Conservation (phyloP, 257 asterid genomes). For the Linaria vulgaris region DNA sequence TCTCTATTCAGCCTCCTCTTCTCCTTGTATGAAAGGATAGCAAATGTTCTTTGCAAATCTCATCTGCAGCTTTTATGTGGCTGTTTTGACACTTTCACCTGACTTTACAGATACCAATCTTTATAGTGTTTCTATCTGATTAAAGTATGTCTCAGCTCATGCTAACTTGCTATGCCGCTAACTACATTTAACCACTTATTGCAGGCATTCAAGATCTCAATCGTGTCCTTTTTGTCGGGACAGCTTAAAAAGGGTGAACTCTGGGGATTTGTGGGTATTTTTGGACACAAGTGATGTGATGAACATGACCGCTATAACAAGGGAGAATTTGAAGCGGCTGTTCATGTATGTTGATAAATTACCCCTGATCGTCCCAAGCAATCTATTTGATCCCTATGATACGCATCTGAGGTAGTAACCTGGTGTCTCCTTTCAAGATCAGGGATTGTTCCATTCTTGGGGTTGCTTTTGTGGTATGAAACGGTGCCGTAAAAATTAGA, state of each 20-base stretch:
- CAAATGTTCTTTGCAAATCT: background rate
- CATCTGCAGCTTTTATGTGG: background rate
- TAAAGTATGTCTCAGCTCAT: background rate
- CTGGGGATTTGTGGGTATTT: conserved; percentile 83
- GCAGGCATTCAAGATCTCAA: conserved; percentile 86
- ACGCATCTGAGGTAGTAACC: conserved; percentile 61
- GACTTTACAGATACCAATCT: background rate
- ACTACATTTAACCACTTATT: conserved; percentile 4
- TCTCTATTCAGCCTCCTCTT: background rate
- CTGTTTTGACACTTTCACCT: background rate
- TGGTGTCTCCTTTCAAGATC: conserved; percentile 13
- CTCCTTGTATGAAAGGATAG: background rate
- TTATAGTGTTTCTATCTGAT: background rate
- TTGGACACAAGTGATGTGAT: conserved; percentile 61
- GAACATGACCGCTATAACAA: conserved; percentile 63
- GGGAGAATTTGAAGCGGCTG: conserved; percentile 85
- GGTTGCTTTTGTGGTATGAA: conserved; percentile 14
- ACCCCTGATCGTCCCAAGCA: conserved; percentile 74
- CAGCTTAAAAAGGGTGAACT: conserved; percentile 78
- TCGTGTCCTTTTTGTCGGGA: conserved; percentile 97
- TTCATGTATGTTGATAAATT: conserved; percentile 78
- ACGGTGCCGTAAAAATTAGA: conserved; percentile 23
- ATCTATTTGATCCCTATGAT: conserved; percentile 65
- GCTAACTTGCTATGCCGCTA: background rate
- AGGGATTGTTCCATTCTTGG: conserved; percentile 16